Percentiles rank a stretch among this genome's conserved stretches.
These are phyloP conservation scores for Bipolaris zeicola DNA, from an alignment of 2,329 filamentous ascomycete genomes.

Conservation along the genomic window DNA sequence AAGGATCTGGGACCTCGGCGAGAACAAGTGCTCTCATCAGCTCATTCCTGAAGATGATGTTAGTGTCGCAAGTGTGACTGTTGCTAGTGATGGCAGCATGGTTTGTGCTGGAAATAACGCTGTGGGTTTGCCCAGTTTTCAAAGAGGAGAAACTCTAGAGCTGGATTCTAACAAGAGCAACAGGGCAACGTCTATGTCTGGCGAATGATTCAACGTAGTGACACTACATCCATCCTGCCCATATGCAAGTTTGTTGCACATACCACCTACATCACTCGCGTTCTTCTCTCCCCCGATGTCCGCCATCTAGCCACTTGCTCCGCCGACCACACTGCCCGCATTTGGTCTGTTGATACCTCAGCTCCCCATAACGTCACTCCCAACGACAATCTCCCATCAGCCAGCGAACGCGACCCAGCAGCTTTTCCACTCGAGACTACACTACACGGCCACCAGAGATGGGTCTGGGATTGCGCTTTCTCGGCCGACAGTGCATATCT, in stretches of 20 bases:
- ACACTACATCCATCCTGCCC: constrained; percentile 82
- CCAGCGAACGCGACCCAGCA: constrained; percentile 53
- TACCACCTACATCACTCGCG: constrained; percentile 89
- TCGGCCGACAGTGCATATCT: constrained; percentile 91
- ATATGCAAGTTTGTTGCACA: constrained; percentile 90
- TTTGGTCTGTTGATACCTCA: constrained; percentile 81
- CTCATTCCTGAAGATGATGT: constrained; percentile 96
- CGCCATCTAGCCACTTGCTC: constrained; percentile 94
- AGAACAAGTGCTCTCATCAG: constrained; percentile 96
- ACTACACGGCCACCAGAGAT: constrained; percentile 86
- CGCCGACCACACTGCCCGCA: constrained; percentile 91
- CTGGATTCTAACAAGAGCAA: constrained; percentile 2
- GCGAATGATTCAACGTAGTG: constrained; percentile 83
- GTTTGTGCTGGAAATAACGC: constrained; percentile 92
- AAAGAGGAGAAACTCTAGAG: neutral
- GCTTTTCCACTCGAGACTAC: constrained; percentile 84
- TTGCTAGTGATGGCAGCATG: constrained; percentile 90
- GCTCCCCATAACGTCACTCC: constrained; percentile 44
- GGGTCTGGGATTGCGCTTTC: constrained; percentile 98
- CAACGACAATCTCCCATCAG: constrained; percentile 39
- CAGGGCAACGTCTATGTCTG: constrained; percentile 97
- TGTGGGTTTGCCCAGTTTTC: constrained; percentile 56
- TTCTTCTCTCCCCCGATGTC: constrained; percentile 89
- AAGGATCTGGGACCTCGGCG: constrained; percentile 92
- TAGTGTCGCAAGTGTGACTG: constrained; percentile 90